Base-by-base conservation (phyloP, 208 protist genomes). In the Leishmania braziliensis region DNA sequence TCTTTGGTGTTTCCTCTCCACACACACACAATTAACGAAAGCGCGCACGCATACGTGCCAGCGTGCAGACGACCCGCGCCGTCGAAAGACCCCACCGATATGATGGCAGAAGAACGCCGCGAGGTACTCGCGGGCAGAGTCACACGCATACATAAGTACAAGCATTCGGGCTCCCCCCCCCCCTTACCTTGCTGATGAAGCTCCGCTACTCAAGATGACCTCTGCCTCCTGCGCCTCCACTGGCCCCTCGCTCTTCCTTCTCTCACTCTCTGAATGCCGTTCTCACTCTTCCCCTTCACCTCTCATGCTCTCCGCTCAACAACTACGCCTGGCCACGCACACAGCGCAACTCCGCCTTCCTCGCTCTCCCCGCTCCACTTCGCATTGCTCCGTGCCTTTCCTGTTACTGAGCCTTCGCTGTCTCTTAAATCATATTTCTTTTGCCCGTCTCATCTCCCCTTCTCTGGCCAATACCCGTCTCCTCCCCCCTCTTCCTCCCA, bases 121-220 rank as follows among this genome's bases (percentile, higher is more conserved):
- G 29, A 29, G 58, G 58, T 29, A 29, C 58, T 33, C 58, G 26
- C 26, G 26, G 8, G 29, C 58, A 26, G 58, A 14, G 6, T 23
- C 16, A 46, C 65, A 70, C 14, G 33, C 54, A 62, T 70, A n/a
- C 66, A 76, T 46, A 72, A 60, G 48, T 68, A 60, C 63, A 65
- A 39, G 75, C 71, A 82, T 29, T 63, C 71, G 46, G 43, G 60
- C 23, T 12, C 51, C 16, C 23, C 23, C 14, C 23, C 58, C 29
- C 58, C 26, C 56, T n/a, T 62, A 62, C n/a, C 48, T 72, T 26
- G 50, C 68, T n/a, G 18, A 77, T 12, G 53, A 66, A 43, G n/a
- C 18, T 56, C 10, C 20, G 43, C 8, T 36, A 39, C 29, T 26
- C 62, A 39, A 39, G 62, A 39, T 39, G 26, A 8, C 3, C 29